These are phyloP conservation scores for Gastrodia elata DNA, from an alignment of 106 monocot genomes.

Conservation along the genomic window DNA sequence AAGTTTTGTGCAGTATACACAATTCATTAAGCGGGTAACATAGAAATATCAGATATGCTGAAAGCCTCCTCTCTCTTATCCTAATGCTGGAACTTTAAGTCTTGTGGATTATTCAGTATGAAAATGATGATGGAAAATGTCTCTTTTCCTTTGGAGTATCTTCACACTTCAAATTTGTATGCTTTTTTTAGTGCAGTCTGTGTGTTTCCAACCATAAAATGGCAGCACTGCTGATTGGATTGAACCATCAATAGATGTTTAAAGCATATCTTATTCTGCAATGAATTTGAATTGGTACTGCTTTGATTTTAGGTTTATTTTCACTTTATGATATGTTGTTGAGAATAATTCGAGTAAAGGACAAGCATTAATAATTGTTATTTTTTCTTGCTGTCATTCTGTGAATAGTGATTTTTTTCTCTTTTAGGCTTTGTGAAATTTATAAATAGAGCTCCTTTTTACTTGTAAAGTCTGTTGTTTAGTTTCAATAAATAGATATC, in stretches of 20 bases:
- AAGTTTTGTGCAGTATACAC: background rate
- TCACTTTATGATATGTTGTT: background rate
- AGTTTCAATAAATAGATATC: too few species aligned
- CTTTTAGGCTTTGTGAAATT: too few species aligned
- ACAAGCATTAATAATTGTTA: background rate
- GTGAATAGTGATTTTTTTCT: too few species aligned
- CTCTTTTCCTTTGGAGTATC: background rate
- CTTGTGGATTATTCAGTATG: background rate
- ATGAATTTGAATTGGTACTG: background rate
- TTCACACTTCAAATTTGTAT: background rate
- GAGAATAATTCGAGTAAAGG: background rate
- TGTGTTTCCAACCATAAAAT: background rate
- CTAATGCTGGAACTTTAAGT: background rate
- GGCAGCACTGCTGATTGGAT: background rate
- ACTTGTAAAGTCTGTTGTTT: too few species aligned
- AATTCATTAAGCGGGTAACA: background rate
- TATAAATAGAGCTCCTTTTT: too few species aligned
- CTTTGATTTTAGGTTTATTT: background rate
- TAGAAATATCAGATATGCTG: background rate
- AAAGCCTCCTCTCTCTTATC: background rate
- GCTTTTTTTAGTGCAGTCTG: background rate
- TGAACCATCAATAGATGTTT: background rate
- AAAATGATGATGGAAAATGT: background rate
- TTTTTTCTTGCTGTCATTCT: too few species aligned
- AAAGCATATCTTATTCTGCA: too few species aligned